phyloP scores from a whole-genome alignment of 179 eudicot genomes.

The Actinidia polygama region DNA sequence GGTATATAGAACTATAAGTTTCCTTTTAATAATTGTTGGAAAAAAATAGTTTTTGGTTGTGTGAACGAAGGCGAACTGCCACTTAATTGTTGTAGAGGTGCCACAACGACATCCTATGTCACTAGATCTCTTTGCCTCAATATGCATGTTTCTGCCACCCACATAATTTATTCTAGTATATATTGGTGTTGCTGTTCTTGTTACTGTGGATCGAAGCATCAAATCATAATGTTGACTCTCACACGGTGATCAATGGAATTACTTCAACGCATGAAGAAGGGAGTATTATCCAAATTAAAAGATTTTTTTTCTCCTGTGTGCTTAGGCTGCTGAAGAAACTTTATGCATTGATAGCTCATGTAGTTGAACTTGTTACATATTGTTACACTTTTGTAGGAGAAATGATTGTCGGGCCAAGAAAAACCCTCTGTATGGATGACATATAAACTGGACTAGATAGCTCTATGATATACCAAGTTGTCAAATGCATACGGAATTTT shows the following conservation, averaged over 20 bases:
- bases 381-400: constrained; percentile 56
- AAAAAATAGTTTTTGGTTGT: background rate
- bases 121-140: background rate
- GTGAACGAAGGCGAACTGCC: background rate
- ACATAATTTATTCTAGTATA: background rate
- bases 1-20: background rate
- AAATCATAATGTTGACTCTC: background rate
- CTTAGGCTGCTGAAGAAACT: background rate
- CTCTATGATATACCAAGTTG: constrained; percentile 90
- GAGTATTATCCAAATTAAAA: background rate
- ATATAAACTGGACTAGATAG: constrained; percentile 97
- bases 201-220: background rate
- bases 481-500: constrained; percentile 74
- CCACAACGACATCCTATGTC: too few relatives aligned
- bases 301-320: background rate
- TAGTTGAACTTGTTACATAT: background rate
- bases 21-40: background rate
- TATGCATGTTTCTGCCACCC: background rate
- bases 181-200: background rate
- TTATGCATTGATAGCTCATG: background rate
- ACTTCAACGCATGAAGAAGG: too few relatives aligned
- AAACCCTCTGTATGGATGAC: constrained; percentile 96
- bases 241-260: background rate
- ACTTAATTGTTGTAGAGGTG: background rate
- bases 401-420: constrained; percentile 93